These are phyloP conservation scores for Calycina herbarum DNA, from an alignment of 2,329 filamentous ascomycete species.

Conservation along the genomic window DNA sequence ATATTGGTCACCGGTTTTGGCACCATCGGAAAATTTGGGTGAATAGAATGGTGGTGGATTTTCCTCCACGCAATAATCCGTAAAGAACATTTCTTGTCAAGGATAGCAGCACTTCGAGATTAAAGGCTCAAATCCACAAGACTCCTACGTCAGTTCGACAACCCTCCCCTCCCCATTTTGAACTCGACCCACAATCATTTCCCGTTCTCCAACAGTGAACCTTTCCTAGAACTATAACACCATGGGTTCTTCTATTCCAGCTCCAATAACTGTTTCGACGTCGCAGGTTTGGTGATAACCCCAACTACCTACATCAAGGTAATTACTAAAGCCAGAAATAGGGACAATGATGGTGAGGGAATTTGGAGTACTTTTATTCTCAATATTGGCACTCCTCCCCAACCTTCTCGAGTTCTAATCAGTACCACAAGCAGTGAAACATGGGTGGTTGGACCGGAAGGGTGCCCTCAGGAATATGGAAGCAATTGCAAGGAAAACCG, in stretches of 20 bases:
- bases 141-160: too few relatives aligned
- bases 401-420: constrained; percentile 53
- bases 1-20: not conserved
- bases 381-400: constrained; percentile 51
- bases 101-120: too few relatives aligned
- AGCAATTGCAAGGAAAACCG: constrained; percentile 44
- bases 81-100: too few relatives aligned
- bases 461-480: constrained; percentile 47
- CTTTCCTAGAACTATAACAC: not conserved
- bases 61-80: too few relatives aligned
- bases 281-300: not conserved
- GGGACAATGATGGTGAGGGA: constrained; percentile 57
- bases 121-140: too few relatives aligned
- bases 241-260: not conserved
- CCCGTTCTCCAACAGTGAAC: too few relatives aligned
- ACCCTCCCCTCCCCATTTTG: too few relatives aligned
- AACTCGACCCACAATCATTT: too few relatives aligned
- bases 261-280: not conserved
- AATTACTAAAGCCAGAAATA: not conserved
- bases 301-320: not conserved
- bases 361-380: constrained; percentile 69
- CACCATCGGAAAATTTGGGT: too few relatives aligned
- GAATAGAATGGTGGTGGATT: too few relatives aligned
- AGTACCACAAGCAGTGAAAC: constrained; percentile 69
- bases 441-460: constrained; percentile 60